Percentiles rank a stretch among this genome's conserved stretches.
These are phyloP conservation scores for Furculomyces boomerangus DNA, from an alignment of 371 early-diverging fungal genomes.

Conservation along the genomic window DNA sequence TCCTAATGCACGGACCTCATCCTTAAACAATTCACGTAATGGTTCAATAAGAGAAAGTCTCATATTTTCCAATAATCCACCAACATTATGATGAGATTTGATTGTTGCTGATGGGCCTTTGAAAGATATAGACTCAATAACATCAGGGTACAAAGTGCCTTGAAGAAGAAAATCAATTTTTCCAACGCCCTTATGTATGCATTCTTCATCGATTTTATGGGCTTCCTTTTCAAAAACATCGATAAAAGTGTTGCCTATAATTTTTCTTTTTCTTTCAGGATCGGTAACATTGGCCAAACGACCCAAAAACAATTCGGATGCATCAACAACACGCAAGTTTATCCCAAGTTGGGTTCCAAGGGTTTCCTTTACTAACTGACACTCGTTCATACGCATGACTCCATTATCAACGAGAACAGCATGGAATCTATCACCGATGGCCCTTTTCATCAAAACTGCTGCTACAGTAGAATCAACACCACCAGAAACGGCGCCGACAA, in stretches of 20 bases:
- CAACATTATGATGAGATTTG: constrained; percentile 98
- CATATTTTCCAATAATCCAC: constrained; percentile 90
- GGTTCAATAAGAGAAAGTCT: constrained; percentile 93
- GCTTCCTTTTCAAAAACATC: constrained; percentile 93
- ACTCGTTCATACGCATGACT: constrained; percentile 94
- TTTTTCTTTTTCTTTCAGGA: constrained; percentile 92
- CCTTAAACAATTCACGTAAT: constrained; percentile 94
- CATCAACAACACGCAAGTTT: constrained; percentile 85
- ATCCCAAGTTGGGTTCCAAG: constrained; percentile 79
- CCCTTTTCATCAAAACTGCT: constrained; percentile 86
- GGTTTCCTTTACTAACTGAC: constrained; percentile 57
- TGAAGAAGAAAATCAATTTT: constrained; percentile 86
- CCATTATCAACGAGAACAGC: constrained; percentile 96
- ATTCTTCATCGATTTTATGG: constrained; percentile 59
- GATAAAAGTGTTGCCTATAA: constrained; percentile 95
- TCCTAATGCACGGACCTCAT: constrained; percentile 91
- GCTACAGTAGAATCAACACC: constrained; percentile 96
- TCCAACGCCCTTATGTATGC: constrained; percentile 33
- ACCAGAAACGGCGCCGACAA: constrained; percentile 91
- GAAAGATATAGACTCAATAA: constrained; percentile 94
- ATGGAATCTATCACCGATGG: constrained; percentile 96
- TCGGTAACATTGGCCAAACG: constrained; percentile 80
- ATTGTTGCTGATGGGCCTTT: constrained; percentile 96
- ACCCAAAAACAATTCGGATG: constrained; percentile 70
- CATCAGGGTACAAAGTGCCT: constrained; percentile 96